phyloP scores from a whole-genome alignment of 768 basidiomycete species.

The Collybia mongolica region DNA sequence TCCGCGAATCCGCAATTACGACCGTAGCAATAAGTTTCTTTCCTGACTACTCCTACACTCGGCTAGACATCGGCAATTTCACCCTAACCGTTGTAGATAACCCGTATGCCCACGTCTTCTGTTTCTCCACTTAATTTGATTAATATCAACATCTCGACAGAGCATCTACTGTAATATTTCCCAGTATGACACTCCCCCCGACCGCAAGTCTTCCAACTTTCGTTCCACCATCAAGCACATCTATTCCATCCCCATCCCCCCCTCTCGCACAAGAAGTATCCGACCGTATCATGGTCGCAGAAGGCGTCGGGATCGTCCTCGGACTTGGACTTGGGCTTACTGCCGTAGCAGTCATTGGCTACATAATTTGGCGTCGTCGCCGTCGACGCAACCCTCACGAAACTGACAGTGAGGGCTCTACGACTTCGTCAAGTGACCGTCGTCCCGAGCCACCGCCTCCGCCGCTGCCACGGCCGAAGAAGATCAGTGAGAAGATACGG shows the following conservation, averaged over 20 bases:
- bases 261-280: conserved; percentile 6
- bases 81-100: conserved; percentile 33
- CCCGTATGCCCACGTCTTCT: conserved; percentile 25
- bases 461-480: not conserved
- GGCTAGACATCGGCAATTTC: conserved; percentile 37
- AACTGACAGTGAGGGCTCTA: conserved; percentile 8
- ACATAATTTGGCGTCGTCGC: conserved; percentile 23
- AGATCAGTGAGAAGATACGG: not conserved
- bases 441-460: conserved; percentile 1
- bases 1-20: conserved; percentile 37
- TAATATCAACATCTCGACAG: conserved; percentile 6
- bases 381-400: conserved; percentile 9
- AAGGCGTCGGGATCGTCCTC: conserved; percentile 24
- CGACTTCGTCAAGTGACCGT: not conserved
- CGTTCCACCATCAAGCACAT: not conserved
- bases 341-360: conserved; percentile 15
- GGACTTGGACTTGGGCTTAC: conserved; percentile 29
- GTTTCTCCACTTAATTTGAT: not conserved
- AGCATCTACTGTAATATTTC: conserved; percentile 29
- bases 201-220: conserved; percentile 32
- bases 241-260: conserved; percentile 2
- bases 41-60: conserved; percentile 20
- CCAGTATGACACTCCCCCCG: conserved; percentile 33
- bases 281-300: conserved; percentile 13
- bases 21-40: conserved; percentile 42